Percentiles rank a stretch among this genome's conserved stretches.
Evolutionary conservation across 192 early-diverging fungal species (phyloP).

Genomic region (Linderina pennispora): DNA sequence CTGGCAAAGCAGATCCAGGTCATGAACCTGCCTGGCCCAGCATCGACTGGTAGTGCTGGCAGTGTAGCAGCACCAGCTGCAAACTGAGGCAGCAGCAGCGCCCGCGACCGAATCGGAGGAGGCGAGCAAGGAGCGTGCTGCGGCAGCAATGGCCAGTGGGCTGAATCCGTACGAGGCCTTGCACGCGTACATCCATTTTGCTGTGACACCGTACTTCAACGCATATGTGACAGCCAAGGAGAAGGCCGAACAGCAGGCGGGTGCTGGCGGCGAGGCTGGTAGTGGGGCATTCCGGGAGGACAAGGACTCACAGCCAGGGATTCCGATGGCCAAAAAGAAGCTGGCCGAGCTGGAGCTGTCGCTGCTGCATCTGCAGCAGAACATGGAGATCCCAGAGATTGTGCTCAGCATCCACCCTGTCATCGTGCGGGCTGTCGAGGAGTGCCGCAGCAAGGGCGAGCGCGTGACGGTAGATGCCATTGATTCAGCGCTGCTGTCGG

Average conservation of each 20-base stretch:
- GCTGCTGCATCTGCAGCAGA: constrained; percentile 92
- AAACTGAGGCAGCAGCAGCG: too few species aligned
- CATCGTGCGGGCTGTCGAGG: constrained; percentile 61
- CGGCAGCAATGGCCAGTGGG: constrained; percentile 8
- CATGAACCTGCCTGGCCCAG: constrained; percentile 83
- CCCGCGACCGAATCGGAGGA: background rate
- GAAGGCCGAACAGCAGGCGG: constrained; percentile 40
- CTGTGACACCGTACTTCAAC: constrained; percentile 93
- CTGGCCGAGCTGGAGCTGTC: constrained; percentile 96
- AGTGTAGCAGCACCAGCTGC: constrained; percentile 22
- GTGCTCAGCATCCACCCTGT: constrained; percentile 80
- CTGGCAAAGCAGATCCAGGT: constrained; percentile 80
- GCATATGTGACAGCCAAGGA: constrained; percentile 78
- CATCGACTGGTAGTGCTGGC: constrained; percentile 11
- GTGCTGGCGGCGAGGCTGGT: constrained; percentile 43
- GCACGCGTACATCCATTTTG: constrained; percentile 88
- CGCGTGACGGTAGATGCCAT: constrained; percentile 73
- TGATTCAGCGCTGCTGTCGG: constrained; percentile 60
- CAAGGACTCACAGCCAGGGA: constrained; percentile 59
- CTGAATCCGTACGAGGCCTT: constrained; percentile 79
- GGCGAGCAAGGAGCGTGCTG: background rate
- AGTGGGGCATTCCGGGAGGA: constrained; percentile 42
- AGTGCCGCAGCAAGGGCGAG: constrained; percentile 57
- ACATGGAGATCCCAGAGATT: constrained; percentile 96
- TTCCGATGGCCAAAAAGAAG: constrained; percentile 97